Conservation (phyloP, 2,329 filamentous ascomycete species). For the Colletotrichum scovillei region DNA sequence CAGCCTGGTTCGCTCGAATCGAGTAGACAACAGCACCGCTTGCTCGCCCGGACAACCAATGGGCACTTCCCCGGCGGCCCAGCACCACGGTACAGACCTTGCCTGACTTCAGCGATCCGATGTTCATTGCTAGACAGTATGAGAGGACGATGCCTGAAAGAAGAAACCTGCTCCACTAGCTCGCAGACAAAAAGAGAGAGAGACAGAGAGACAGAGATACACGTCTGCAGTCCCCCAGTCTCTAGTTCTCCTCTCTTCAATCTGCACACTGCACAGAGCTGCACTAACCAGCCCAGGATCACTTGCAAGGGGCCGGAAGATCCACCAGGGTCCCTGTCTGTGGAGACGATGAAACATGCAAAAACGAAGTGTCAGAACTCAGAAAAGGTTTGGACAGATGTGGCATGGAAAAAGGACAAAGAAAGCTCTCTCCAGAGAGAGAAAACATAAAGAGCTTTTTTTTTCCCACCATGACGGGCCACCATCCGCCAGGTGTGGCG, state of each 20-base stretch:
- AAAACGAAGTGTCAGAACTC: constrained; percentile 26
- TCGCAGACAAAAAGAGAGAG: neutral
- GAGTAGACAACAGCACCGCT: neutral
- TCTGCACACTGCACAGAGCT: constrained; percentile 11
- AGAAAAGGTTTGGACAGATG: constrained; percentile 3
- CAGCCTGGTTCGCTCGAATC: no score
- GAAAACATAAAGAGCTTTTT: constrained; percentile 10
- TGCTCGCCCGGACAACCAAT: constrained; percentile 18
- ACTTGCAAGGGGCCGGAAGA: constrained; percentile 28
- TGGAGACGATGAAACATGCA: constrained; percentile 33
- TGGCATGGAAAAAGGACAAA: constrained; percentile 25
- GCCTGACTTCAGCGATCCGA: constrained; percentile 21
- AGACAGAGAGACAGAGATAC: neutral
- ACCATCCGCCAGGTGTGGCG: constrained; percentile 24
- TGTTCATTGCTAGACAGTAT: constrained; percentile 7
- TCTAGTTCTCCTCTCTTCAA: constrained; percentile 3
- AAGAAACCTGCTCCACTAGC: constrained; percentile 15
- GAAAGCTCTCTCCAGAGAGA: constrained; percentile 14
- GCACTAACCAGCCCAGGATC: constrained; percentile 12
- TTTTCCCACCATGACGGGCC: constrained; percentile 5
- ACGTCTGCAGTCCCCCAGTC: neutral
- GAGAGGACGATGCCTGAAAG: constrained; percentile 28
- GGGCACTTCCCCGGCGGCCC: constrained; percentile 32
- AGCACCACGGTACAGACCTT: constrained; percentile 25
- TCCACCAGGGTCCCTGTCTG: constrained; percentile 20